Conservation (phyloP, 352 stramenopile genomes). For the Pythium rishiriense region DNA sequence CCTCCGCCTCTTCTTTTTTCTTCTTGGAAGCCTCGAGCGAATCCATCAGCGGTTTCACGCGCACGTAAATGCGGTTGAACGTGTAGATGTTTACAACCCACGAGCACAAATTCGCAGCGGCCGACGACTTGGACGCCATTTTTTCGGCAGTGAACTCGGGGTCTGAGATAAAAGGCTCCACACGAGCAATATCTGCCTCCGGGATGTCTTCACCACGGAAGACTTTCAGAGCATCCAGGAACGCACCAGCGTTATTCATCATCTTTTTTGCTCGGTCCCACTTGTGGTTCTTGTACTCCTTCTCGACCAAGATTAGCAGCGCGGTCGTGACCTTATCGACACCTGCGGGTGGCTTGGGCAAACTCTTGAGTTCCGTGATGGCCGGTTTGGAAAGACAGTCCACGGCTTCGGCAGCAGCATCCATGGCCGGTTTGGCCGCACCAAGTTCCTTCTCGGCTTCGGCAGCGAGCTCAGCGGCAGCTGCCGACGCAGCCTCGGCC, state of each 20-base stretch:
- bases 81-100: slow-evolving; percentile 98
- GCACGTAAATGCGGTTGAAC: slow-evolving; percentile 99
- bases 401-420: slow-evolving; percentile 93
- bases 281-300: slow-evolving; percentile 98
- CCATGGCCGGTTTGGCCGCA: slow-evolving; percentile 96
- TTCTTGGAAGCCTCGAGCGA: slow-evolving; percentile 94
- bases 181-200: slow-evolving; percentile 91
- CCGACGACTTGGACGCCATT: slow-evolving; percentile 96
- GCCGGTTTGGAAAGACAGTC: slow-evolving; percentile 97
- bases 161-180: slow-evolving; percentile 92
- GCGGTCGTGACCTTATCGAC: slow-evolving; percentile 97
- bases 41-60: slow-evolving; percentile 98
- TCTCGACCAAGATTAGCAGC: slow-evolving; percentile 96
- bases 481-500: slow-evolving; percentile 90
- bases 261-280: slow-evolving; percentile 99
- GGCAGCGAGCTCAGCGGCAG: slow-evolving; percentile 91
- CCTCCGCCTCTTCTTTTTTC: slow-evolving; percentile 92
- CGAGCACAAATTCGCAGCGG: slow-evolving; percentile 96
- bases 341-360: slow-evolving; percentile 93
- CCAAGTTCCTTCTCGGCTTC: slow-evolving; percentile 95
- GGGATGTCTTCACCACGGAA: slow-evolving; percentile 96
- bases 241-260: slow-evolving; percentile 98
- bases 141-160: slow-evolving; percentile 95
- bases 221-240: slow-evolving; percentile 91
- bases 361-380: slow-evolving; percentile 97